These are phyloP conservation scores for Podila horticola DNA, from an alignment of 192 early-diverging fungal genomes.

Conservation along the genomic window DNA sequence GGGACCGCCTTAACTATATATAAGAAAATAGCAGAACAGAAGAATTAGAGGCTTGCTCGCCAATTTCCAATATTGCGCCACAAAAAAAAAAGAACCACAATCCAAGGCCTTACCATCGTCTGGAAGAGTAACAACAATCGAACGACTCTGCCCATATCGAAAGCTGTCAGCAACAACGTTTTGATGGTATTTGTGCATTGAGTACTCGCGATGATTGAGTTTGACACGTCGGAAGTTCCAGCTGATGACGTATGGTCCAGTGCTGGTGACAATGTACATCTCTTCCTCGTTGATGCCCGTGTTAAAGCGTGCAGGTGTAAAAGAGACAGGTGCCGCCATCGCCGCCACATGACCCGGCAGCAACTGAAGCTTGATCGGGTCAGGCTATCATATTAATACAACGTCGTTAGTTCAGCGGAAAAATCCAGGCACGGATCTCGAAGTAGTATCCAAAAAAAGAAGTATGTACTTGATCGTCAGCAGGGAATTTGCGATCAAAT, in stretches of 20 bases:
- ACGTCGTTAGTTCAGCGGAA: not conserved
- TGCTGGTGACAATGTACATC: slow-evolving; percentile 87
- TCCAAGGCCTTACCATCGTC: slow-evolving; percentile 30
- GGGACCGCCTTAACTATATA: no score
- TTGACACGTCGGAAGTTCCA: slow-evolving; percentile 92
- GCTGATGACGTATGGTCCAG: slow-evolving; percentile 89
- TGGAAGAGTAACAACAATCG: slow-evolving; percentile 82
- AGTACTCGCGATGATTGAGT: slow-evolving; percentile 82
- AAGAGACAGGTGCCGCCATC: slow-evolving; percentile 70
- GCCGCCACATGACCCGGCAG: slow-evolving; percentile 88
- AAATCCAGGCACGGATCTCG: no score
- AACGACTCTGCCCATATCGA: slow-evolving; percentile 79
- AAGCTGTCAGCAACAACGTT: slow-evolving; percentile 93
- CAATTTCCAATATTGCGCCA: no score
- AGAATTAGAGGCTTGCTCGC: not conserved
- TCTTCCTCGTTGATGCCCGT: slow-evolving; percentile 75
- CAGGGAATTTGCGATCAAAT: slow-evolving; percentile 76
- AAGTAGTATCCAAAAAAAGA: no score
- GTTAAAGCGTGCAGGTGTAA: slow-evolving; percentile 93
- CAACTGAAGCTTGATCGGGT: slow-evolving; percentile 79
- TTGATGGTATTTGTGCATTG: slow-evolving; percentile 86
- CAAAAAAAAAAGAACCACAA: no score
- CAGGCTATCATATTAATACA: slow-evolving; percentile 35
- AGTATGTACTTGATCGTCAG: slow-evolving; percentile 64
- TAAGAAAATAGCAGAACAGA: not conserved